These are phyloP conservation scores for Sphagnum contortum DNA, from an alignment of 225 moss, liverwort and hornwort genomes.

Conservation along the genomic window DNA sequence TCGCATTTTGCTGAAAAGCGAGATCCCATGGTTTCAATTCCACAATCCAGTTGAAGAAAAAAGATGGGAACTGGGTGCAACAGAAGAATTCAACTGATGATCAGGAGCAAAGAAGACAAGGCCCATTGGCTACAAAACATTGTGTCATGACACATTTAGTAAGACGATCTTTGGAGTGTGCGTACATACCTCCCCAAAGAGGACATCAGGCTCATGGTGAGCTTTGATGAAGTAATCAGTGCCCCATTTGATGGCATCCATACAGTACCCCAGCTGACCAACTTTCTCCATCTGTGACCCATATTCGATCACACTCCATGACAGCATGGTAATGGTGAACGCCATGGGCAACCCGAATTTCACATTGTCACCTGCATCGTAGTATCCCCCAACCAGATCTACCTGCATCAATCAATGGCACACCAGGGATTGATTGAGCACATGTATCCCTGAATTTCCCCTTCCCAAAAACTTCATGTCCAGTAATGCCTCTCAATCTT, in stretches of 20 bases:
- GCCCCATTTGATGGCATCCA: conserved; percentile 29
- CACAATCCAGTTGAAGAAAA: background rate
- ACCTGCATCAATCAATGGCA: conserved; percentile 7
- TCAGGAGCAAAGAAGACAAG: background rate
- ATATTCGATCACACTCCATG: conserved; percentile 28
- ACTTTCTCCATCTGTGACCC: conserved; percentile 16
- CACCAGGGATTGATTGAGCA: background rate
- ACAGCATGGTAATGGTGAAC: conserved; percentile 27
- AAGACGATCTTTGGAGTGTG: background rate
- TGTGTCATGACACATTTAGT: background rate
- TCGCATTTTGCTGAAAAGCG: background rate
- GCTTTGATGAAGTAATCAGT: conserved; percentile 28
- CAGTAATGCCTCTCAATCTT: too few relatives aligned
- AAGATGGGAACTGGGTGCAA: background rate
- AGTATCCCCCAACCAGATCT: conserved; percentile 30
- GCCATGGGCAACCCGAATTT: conserved; percentile 31
- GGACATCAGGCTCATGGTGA: conserved; percentile 23
- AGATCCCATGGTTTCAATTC: background rate
- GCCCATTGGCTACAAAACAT: background rate
- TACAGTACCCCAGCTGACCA: conserved; percentile 20
- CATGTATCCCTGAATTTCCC: background rate
- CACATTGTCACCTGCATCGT: conserved; percentile 29
- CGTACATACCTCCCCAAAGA: conserved; percentile 16
- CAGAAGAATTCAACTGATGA: background rate
- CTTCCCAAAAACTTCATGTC: background rate